A percentile compares a stretch with the other conserved stretches of the same genome.
phyloP scores from a whole-genome alignment of 2,329 filamentous ascomycete species.

The Myriosclerotinia scirpicola region DNA sequence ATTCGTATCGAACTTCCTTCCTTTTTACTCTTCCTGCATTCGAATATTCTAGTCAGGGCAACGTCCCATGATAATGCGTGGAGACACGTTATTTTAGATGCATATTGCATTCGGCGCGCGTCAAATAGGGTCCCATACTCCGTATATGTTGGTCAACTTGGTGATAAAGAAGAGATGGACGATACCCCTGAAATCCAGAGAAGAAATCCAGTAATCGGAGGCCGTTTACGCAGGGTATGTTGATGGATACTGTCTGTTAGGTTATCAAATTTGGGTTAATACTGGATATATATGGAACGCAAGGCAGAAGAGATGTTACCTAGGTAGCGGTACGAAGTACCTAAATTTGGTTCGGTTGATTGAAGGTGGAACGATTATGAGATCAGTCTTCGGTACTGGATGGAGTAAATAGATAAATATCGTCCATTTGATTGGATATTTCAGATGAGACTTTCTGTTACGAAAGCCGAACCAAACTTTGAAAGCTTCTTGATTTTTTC shows the following conservation, averaged over 20 bases:
- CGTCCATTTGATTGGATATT: background rate
- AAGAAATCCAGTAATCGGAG: background rate
- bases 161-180: background rate
- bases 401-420: background rate
- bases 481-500: background rate
- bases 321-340: too few species aligned
- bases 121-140: constrained; percentile 3
- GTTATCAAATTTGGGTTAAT: background rate
- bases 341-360: background rate
- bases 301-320: too few species aligned
- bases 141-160: too few species aligned
- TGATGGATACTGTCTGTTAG: background rate
- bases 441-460: background rate
- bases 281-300: too few species aligned
- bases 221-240: background rate
- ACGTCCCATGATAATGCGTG: background rate
- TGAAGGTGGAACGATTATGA: background rate
- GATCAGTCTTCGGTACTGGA: background rate
- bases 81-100: background rate
- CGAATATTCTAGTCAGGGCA: background rate
- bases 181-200: constrained; percentile 6
- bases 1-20: background rate
- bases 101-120: background rate
- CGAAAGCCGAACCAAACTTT: background rate
- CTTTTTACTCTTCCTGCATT: background rate